Conservation (phyloP, 768 basidiomycete species). For the Xerocomus potaroensis region DNA sequence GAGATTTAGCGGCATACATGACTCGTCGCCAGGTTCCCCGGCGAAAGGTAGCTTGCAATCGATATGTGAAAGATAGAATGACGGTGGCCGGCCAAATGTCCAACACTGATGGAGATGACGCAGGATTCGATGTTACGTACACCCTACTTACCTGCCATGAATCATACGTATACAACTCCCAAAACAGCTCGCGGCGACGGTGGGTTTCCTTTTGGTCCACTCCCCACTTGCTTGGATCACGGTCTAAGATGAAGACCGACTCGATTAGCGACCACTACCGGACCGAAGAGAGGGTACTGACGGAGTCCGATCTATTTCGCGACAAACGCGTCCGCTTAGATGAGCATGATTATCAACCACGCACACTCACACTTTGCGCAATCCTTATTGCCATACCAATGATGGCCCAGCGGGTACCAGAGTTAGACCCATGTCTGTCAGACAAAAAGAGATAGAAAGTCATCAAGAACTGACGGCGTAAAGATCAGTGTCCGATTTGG, state of each 20-base stretch:
- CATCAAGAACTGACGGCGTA: conserved; percentile 54
- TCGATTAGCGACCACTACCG: conserved; percentile 2
- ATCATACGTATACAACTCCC: conserved; percentile 49
- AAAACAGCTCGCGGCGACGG: conserved; percentile 62
- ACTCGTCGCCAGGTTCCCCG: conserved; percentile 48
- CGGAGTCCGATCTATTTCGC: conserved; percentile 60
- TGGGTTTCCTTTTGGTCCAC: conserved; percentile 53
- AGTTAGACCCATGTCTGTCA: conserved; percentile 63
- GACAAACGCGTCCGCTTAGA: conserved; percentile 3
- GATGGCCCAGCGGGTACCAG: conserved; percentile 62
- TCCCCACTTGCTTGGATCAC: conserved; percentile 67
- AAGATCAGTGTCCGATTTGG: conserved; percentile 29
- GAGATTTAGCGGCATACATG: conserved; percentile 39
- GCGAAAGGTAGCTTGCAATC: conserved; percentile 60
- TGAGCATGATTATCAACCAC: conserved; percentile 4
- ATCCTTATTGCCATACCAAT: conserved; percentile 70
- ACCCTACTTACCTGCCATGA: conserved; percentile 28
- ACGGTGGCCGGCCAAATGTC: conserved; percentile 67
- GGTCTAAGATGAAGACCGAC: conserved; percentile 38
- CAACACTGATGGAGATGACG: conserved; percentile 47
- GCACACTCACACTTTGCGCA: conserved; percentile 58
- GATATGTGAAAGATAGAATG: conserved; percentile 61
- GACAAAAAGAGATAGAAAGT: conserved; percentile 64
- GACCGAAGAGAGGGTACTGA: conserved; percentile 32
- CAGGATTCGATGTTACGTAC: conserved; percentile 21